Evolutionary conservation across 768 basidiomycete genomes (phyloP).

Genomic region (Tulasnella sp.): DNA sequence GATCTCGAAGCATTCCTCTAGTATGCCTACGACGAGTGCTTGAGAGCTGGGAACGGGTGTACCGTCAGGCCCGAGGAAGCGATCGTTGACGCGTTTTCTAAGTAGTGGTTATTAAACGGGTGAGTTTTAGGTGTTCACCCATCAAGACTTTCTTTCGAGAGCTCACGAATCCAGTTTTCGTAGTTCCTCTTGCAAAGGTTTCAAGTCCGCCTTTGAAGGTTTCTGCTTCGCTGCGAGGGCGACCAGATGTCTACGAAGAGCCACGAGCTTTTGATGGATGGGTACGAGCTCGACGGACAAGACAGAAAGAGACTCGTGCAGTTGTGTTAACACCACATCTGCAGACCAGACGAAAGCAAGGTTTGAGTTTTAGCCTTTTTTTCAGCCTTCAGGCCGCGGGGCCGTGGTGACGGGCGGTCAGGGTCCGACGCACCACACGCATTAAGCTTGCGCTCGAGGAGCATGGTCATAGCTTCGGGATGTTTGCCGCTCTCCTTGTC

Average conservation of each 20-base stretch:
- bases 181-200: constrained; percentile 83
- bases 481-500: constrained; percentile 75
- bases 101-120: constrained; percentile 52
- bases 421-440: constrained; percentile 65
- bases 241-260: constrained; percentile 77
- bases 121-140: constrained; percentile 90
- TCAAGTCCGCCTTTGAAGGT: constrained; percentile 74
- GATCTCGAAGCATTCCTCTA: constrained; percentile 96
- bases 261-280: constrained; percentile 79
- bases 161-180: constrained; percentile 94
- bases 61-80: constrained; percentile 86
- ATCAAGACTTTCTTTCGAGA: constrained; percentile 34
- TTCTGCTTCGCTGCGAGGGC: constrained; percentile 81
- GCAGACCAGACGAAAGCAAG: constrained; percentile 9
- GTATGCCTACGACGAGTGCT: constrained; percentile 77
- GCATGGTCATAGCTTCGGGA: constrained; percentile 73
- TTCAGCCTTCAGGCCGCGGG: not conserved
- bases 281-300: constrained; percentile 85
- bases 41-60: constrained; percentile 78
- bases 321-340: constrained; percentile 65
- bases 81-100: constrained; percentile 89
- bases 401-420: not conserved
- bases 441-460: constrained; percentile 82
- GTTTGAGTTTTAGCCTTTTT: too few species aligned
- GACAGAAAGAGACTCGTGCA: constrained; percentile 78